Evolutionary conservation across 1,284 basidiomycete genomes (phyloP).

Genomic region (Jaminaea rosea): DNA sequence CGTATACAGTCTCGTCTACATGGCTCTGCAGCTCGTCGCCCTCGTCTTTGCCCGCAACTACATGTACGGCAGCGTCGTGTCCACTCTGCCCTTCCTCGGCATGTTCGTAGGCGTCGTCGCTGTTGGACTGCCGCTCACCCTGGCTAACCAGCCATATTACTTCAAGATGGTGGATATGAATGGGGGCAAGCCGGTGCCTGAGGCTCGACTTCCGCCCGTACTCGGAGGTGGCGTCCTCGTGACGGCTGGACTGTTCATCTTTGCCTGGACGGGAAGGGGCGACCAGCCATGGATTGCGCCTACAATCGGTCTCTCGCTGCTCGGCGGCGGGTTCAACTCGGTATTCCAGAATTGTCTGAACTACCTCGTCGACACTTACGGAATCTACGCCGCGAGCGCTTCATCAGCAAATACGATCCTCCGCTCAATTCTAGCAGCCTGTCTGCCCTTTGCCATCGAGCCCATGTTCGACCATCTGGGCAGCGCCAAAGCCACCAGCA

Average conservation of each 20-base stretch:
- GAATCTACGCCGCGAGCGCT: not conserved
- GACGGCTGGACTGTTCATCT: not conserved
- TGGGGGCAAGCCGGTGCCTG: not conserved
- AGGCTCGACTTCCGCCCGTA: not conserved
- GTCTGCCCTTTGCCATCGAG: not conserved
- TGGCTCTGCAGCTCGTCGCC: slow-evolving; percentile 1
- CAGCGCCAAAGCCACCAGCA: slow-evolving; percentile 6
- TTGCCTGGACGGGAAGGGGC: not conserved
- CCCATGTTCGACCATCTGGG: slow-evolving; percentile 4
- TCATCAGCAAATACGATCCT: not conserved
- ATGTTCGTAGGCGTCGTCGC: not conserved
- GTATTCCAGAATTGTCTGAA: not conserved
- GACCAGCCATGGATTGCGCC: not conserved
- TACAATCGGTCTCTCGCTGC: not conserved
- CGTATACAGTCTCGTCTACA: slow-evolving; percentile 7
- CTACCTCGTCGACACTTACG: not conserved
- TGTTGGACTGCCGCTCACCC: not conserved
- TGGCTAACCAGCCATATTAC: not conserved
- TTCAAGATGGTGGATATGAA: not conserved
- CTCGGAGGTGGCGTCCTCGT: not conserved
- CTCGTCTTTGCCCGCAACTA: slow-evolving; percentile 1
- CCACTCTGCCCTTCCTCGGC: slow-evolving; percentile 4
- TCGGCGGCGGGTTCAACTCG: not conserved
- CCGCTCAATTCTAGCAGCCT: not conserved
- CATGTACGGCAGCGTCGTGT: not conserved